phyloP scores from a whole-genome alignment of 1,139 yeast species.

The Candida pseudocylindracea region DNA sequence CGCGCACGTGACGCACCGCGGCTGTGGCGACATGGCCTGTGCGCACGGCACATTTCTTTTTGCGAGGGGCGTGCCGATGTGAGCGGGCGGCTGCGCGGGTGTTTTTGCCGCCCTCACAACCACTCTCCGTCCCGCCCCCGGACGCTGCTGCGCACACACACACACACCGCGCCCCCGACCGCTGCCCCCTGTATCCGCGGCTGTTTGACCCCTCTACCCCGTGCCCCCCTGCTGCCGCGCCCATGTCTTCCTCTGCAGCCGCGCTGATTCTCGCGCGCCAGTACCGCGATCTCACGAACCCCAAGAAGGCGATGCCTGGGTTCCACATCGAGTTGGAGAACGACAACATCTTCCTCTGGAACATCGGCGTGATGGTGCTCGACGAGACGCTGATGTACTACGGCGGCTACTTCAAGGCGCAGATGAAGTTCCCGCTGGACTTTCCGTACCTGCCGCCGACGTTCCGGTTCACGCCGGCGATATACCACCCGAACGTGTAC shows the following conservation, averaged over 20 bases:
- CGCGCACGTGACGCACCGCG: too few species aligned
- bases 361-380: slow-evolving; percentile 79
- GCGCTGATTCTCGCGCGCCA: slow-evolving; percentile 84
- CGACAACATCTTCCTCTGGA: slow-evolving; percentile 84
- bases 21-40: too few species aligned
- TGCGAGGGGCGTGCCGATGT: too few species aligned
- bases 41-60: too few species aligned
- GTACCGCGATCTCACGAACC: slow-evolving; percentile 82
- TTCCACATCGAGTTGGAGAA: slow-evolving; percentile 76
- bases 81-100: too few species aligned
- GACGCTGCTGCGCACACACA: too few species aligned
- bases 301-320: slow-evolving; percentile 78
- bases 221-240: too few species aligned
- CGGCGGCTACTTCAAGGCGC: slow-evolving; percentile 92
- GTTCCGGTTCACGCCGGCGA: slow-evolving; percentile 84
- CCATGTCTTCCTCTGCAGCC: slow-evolving; percentile 28
- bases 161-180: too few species aligned
- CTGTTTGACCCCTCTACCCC: too few species aligned
- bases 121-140: too few species aligned
- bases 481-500: slow-evolving; percentile 88
- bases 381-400: slow-evolving; percentile 80
- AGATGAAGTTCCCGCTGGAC: slow-evolving; percentile 80
- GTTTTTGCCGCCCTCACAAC: too few species aligned
- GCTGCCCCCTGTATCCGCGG: too few species aligned
- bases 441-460: slow-evolving; percentile 86